Conservation (phyloP, 164 flowering plant genomes). For the Amborella trichopoda region DNA sequence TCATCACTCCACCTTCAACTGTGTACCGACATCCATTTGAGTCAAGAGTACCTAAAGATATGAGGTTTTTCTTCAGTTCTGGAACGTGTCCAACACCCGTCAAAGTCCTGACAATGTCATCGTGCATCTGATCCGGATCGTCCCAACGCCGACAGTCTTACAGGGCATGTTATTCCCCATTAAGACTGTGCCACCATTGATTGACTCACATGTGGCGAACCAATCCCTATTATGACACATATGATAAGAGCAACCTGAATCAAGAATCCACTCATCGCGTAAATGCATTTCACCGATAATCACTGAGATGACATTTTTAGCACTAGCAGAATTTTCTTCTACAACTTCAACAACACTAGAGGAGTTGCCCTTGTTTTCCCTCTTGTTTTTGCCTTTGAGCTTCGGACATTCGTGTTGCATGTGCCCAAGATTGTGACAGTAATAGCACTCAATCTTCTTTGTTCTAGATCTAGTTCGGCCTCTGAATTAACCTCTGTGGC, state of each 20-base stretch:
- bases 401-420: neutral
- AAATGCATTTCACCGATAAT: neutral
- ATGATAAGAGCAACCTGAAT: constrained; percentile 1
- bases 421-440: neutral
- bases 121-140: neutral
- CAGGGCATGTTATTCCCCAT: neutral
- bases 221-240: neutral
- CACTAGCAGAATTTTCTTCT: neutral
- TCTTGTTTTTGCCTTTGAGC: neutral
- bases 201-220: neutral
- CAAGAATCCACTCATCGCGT: neutral
- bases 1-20: neutral
- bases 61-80: neutral
- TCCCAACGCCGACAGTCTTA: neutral
- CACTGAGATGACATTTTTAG: neutral
- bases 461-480: neutral
- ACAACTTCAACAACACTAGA: neutral
- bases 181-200: neutral
- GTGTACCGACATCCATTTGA: neutral
- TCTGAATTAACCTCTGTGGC: neutral
- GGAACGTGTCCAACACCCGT: neutral
- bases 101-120: neutral
- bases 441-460: neutral
- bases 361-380: neutral
- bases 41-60: constrained; percentile 1